Percentiles rank a stretch among this genome's conserved stretches.
Conservation (phyloP, 2,329 filamentous ascomycete genomes). For the Trichoderma endophyticum region DNA sequence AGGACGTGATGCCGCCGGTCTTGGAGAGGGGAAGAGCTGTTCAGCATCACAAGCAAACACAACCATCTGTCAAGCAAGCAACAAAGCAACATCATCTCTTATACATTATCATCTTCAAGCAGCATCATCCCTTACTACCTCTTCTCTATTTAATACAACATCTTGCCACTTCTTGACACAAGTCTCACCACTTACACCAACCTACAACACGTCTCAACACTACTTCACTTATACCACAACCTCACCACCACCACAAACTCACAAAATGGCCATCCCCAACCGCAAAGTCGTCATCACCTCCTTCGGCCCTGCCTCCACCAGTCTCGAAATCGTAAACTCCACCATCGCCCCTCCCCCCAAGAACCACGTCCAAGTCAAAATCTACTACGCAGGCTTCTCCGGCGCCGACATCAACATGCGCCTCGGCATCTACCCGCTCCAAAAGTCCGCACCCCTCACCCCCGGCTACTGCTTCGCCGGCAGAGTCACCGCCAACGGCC, state of each 20-base stretch:
- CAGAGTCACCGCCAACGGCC: constrained; percentile 38
- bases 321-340: constrained; percentile 32
- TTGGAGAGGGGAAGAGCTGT: background rate
- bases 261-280: constrained; percentile 15
- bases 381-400: constrained; percentile 46
- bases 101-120: background rate
- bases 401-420: constrained; percentile 51
- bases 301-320: constrained; percentile 39
- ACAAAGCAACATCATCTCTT: background rate
- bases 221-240: background rate
- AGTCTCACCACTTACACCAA: background rate
- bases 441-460: constrained; percentile 44
- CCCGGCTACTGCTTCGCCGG: constrained; percentile 50
- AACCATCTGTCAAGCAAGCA: background rate
- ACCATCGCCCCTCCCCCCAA: constrained; percentile 39
- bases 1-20: background rate
- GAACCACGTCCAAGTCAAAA: constrained; percentile 45
- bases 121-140: background rate
- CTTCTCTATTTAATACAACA: background rate
- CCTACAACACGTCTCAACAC: background rate
- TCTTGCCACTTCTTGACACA: background rate
- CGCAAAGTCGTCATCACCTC: constrained; percentile 45
- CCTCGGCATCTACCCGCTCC: constrained; percentile 44
- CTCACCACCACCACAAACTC: background rate
- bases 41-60: background rate